Evolutionary conservation across 1,284 basidiomycete genomes (phyloP), one percentile per base, ranked within the genome.

Genomic region (Boletellus sp.): DNA sequence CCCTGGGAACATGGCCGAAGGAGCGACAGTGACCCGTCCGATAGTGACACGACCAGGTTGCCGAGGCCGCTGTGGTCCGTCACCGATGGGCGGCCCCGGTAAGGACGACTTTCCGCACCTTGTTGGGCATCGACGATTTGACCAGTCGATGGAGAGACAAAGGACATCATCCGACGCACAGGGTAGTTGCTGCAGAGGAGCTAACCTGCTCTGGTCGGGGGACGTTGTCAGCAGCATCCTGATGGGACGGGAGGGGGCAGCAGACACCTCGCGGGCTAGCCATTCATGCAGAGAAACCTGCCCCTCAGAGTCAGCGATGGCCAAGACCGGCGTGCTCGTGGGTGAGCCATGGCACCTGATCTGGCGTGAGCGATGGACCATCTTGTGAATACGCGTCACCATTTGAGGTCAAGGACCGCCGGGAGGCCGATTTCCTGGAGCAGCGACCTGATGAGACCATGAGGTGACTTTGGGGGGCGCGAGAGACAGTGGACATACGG

Each of bases 401-500:
- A 97, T 78, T 96, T 96, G 78, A 92, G 85, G 64, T 97, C 94
- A n/a, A 89, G 76, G 24, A 97, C 80, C 11, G 93, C 94, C 1
- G 92, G 85, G 13, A 89, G 74, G 50, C 87, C 78, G 38, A 92
- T 76, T 21, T 84, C 73, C 61, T 93, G 86, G 4, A 87, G 62
- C 60, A 86, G 77, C 8, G 72, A 68, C 52, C 91, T 93, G 56
- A 32, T 47, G 24, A 19, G 60, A 26, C 6, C n/a, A 24, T 54
- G 5, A 58, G 51, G 36, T 5, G 44, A 22, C 12, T 26, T n/a
- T 51, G 19, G 21, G 3, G 13, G 5, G 45, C 10, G 22, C 19
- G 10, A 22, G 19, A n/a, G n/a, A 21, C 37, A n/a, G 15, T 16
- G 18, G 1, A 52, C 54, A 52, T 6, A 67, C 63, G 44, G n/a